phyloP scores from a whole-genome alignment of 768 basidiomycete species.

The Suillus bovinus region DNA sequence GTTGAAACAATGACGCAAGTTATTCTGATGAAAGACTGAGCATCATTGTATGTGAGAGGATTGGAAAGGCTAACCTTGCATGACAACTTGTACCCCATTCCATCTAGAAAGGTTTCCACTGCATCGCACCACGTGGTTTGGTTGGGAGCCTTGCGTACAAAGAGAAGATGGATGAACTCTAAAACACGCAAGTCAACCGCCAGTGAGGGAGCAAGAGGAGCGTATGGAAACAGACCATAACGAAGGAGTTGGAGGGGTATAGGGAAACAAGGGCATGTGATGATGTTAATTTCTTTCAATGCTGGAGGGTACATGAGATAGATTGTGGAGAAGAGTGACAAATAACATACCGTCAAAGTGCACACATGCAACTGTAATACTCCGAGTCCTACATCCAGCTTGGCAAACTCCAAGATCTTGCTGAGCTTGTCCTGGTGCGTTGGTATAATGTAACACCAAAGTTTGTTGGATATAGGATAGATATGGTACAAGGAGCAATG shows the following conservation, averaged over 20 bases:
- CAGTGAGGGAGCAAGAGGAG: conserved; percentile 29
- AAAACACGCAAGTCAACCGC: conserved; percentile 33
- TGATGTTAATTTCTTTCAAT: conserved; percentile 11
- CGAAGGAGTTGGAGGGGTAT: conserved; percentile 25
- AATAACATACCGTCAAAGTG: conserved; percentile 1
- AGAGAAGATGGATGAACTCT: conserved; percentile 25
- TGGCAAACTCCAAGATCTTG: not conserved
- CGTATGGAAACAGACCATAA: conserved; percentile 19
- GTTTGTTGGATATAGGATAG: not conserved
- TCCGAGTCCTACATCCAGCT: not conserved
- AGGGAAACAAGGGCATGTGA: conserved; percentile 15
- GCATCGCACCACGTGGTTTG: conserved; percentile 15
- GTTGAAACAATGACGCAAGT: conserved; percentile 22
- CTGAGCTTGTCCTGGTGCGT: not conserved
- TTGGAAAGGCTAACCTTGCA: conserved; percentile 13
- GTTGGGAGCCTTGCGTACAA: conserved; percentile 16
- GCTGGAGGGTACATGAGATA: not conserved
- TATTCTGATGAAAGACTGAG: conserved; percentile 19
- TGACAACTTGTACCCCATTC: conserved; percentile 13
- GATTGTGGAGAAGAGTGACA: not conserved
- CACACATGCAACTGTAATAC: not conserved
- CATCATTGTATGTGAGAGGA: not conserved
- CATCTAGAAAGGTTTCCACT: conserved; percentile 17
- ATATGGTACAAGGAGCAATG: not conserved
- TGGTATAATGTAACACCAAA: not conserved